Base-by-base conservation (phyloP, 768 basidiomycete genomes). In the Xerocomellus chrysenteron region DNA sequence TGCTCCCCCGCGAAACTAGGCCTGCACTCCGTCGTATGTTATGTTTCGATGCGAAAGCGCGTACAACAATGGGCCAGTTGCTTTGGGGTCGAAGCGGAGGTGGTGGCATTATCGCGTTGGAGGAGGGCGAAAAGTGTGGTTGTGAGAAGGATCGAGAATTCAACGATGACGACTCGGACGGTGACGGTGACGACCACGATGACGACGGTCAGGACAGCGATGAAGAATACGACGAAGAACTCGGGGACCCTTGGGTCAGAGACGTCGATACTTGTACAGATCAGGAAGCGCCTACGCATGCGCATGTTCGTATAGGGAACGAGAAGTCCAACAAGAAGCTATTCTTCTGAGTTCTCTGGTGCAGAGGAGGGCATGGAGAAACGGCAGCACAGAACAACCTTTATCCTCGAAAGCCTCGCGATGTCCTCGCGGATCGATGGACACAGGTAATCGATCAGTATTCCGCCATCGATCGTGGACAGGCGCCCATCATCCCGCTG, bases 1-100 rank as follows among this genome's bases (percentile, higher is more conserved):
- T 98, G 11, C 81, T 99, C 24, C 97, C 97, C 2, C 87, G 97
- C 52, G 96, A 99, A 75, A 86, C 93, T 14, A 84, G 97, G 40
- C 81, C 87, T 8, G 92, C 90, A 14, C 80, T 99, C 57, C 89
- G 93, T 56, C 84, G 94, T 52, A 99, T 99, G 97, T 78, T 99
- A 63, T 87, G 85, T 64, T 83, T 98, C 47, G 96, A 98, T 67
- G 92, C 96, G 4, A 76, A 81, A 17, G 84, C 87, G 47, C 86
- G 97, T 40, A 96, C 94, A 70, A 98, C 97, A 30, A 82, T 99
- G 54, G 90, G 92, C 12, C 94, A 98, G 69, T 74, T 99, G 47
- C 80, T 98, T 50, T 86, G 88, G 68, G 94, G 94, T 28, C 78
- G 75, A 48, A 88, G 90, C 52, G 90, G 88, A 68, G 82, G 83